Base-by-base conservation (phyloP, 768 basidiomycete genomes). In the Grammothele lineata region DNA sequence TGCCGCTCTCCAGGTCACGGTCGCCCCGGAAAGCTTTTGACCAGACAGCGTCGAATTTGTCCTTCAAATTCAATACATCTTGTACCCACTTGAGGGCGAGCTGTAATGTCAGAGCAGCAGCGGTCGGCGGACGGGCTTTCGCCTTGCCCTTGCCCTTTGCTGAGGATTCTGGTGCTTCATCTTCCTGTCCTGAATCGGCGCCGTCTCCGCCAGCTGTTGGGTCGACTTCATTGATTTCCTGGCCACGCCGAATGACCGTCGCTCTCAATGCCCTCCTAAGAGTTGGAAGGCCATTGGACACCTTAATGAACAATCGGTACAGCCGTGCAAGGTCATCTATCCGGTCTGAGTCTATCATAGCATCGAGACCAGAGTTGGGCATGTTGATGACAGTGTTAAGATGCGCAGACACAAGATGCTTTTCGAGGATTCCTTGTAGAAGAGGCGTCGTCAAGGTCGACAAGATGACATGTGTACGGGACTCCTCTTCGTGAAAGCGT, bases 21-120 rank as follows among this genome's bases (percentile, higher is more conserved):
- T 96, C 87, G 32, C 68, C 74, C 23, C 70, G 70, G 62, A 95
- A 92, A 0, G 89, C 80, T 24, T 72, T 64, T 37, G 69, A 75
- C 81, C 91, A 86, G 2, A 95, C 60, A 18, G 58, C 57, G 56
- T 97, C 92, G 60, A 96, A 92, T 60, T 80, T 88, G 66, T 97
- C 93, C 66, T 98, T 98, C 45, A 98, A 72, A 50, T 85, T 81
- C 11, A 99, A 71, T 14, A 96, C 86, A 55, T 86, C 83, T 63
- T 95, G 85, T 0, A 98, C 95, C 96, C 96, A 99, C 62, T 81
- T 83, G 45, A 95, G 68, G 4, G 95, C 96, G 23, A 78, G 58
- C 11, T 69, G 63, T 18, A 83, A 65, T 0, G 81, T 69, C 47
- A 83, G 76, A 7, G 71, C 60, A 7, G 56, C 70, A 5, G 68